Conservation (phyloP, 2,329 filamentous ascomycete genomes). For the Phaeophleospora eucalypticola region DNA sequence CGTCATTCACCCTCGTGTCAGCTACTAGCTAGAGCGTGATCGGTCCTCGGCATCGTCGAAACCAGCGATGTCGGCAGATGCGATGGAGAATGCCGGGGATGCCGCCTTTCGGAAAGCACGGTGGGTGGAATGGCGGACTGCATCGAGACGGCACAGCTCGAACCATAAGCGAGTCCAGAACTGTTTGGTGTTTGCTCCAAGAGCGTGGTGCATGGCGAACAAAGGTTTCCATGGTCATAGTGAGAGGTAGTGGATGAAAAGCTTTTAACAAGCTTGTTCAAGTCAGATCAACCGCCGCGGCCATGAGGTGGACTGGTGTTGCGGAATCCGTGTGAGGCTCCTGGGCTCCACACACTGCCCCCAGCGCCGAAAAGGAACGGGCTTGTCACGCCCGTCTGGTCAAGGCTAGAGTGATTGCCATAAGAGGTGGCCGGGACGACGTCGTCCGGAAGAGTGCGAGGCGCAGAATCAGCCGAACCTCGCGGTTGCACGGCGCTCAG, state of each 20-base stretch:
- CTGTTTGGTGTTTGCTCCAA: neutral
- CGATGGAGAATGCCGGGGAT: no score
- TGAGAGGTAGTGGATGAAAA: neutral
- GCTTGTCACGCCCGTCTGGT: conserved; percentile 35
- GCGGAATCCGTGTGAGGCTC: conserved; percentile 3
- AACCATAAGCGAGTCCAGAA: no score
- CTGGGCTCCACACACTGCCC: conserved; percentile 36
- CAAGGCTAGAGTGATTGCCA: conserved; percentile 19
- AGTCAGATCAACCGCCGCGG: conserved; percentile 19
- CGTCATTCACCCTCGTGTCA: neutral
- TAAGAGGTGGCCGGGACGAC: conserved; percentile 11
- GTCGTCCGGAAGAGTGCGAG: conserved; percentile 15
- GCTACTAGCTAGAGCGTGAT: neutral
- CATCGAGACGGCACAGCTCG: no score
- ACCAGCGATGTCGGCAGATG: no score
- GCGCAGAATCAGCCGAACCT: conserved; percentile 21
- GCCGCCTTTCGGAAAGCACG: no score
- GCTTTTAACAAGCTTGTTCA: conserved; percentile 1
- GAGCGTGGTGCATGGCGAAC: neutral
- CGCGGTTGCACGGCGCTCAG: conserved; percentile 25
- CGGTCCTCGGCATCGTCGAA: no score
- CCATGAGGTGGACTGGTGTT: conserved; percentile 21
- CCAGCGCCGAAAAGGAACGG: conserved; percentile 40
- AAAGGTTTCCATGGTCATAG: neutral
- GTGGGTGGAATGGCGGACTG: no score